These are phyloP conservation scores for Blastobotrys illinoisensis DNA, from an alignment of 1,139 yeast species.

Conservation along the genomic window DNA sequence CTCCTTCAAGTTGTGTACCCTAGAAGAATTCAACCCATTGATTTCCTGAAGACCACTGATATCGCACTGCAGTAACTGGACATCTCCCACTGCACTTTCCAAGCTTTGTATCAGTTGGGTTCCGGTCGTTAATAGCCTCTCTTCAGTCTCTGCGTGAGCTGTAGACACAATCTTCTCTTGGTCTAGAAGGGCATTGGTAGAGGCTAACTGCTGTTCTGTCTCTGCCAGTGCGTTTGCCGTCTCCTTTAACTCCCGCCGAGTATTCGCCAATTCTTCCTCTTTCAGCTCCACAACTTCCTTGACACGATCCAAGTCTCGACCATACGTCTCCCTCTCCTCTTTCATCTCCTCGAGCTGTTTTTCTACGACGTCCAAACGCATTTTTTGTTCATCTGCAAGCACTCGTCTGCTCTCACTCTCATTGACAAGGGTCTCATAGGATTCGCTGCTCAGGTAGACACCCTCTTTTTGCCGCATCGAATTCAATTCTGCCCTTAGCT, in stretches of 20 bases:
- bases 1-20: neutral
- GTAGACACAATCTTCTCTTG: constrained; percentile 6
- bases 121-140: neutral
- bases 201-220: constrained; percentile 10
- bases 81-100: neutral
- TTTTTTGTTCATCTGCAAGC: constrained; percentile 39
- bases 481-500: constrained; percentile 55
- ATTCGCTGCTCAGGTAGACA: constrained; percentile 45
- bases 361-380: constrained; percentile 36
- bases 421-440: constrained; percentile 39
- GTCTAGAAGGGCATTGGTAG: constrained; percentile 12
- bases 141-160: neutral
- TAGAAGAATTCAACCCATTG: neutral
- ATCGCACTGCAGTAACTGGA: neutral
- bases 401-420: constrained; percentile 40
- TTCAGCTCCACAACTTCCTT: constrained; percentile 4
- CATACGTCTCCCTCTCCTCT: constrained; percentile 11
- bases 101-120: neutral
- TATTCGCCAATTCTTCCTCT: constrained; percentile 4
- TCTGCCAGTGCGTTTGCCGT: constrained; percentile 5
- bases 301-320: constrained; percentile 6
- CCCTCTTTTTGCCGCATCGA: constrained; percentile 61
- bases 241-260: neutral
- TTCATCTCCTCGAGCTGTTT: constrained; percentile 30
- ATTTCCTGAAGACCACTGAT: neutral